Base-by-base conservation (phyloP, 2,329 filamentous ascomycete species). In the Calonectria crousiana region DNA sequence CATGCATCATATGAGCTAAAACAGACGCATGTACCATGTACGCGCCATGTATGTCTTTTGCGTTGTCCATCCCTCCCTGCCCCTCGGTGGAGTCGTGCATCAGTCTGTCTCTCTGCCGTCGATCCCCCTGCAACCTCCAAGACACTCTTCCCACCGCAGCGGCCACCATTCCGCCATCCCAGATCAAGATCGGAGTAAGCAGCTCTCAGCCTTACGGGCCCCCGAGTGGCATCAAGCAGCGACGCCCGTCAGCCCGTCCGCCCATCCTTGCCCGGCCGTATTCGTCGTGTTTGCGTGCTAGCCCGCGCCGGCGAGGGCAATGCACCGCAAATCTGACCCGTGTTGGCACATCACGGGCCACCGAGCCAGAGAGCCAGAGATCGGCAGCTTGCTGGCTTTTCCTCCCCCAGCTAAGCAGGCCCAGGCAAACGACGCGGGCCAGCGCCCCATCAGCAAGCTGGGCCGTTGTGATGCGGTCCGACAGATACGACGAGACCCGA, bases 401-500 rank as follows among this genome's bases (percentile, higher is more conserved):
- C 16, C 18, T 6, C 41, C 38, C 8, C 41, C 41, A n/a, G 10
- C 44, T 18, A 44, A 44, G 41, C 18, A 44, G 18, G 41, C 41
- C 18, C 20, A 20, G 41, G 41, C 41, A 47, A 5, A n/a, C 18
- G 41, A 47, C 41, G 41, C 41, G 41, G 20, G 41, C 41, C 41
- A n/a, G 41, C 41, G 41, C 41, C 41, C 51, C 28, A 9, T 56
- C 52, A n/a, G 52, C 28, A 47, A 6, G 18, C 8, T 44, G 41
- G 41, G 41, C 49, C 23, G 51, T 18, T 5, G n/a, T 49, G 60
- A 65, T 47, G 38, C 41, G 38, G 49, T 71, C 68, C 72, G 67
- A 71, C 56, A 47, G 66, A 74, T 74, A 71, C 67, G 72, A 64
- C 20, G 32, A 32, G 13, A 32, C 44, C 23, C 34, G 66, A 62